Conservation (phyloP, 805 yeast genomes). For the Suhomyces faveliae region DNA sequence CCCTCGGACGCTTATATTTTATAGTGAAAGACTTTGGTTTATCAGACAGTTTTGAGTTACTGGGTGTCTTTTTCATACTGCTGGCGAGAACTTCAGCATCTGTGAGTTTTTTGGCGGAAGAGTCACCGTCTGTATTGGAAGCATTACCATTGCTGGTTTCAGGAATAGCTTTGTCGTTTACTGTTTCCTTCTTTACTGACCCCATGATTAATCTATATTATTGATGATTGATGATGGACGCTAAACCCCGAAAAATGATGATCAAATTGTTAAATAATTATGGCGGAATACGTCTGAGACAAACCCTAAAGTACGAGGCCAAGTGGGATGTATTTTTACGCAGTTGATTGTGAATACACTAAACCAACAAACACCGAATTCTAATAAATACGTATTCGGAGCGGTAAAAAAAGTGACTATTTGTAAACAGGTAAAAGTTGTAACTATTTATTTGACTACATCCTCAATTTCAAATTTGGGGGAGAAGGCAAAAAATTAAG, state of each 20-base stretch:
- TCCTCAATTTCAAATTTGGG: neutral
- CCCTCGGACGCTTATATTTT: conserved; percentile 55
- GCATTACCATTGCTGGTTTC: neutral
- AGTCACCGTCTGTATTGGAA: neutral
- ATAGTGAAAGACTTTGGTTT: conserved; percentile 46
- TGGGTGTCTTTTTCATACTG: neutral
- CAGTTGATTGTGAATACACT: no score
- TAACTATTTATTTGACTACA: neutral
- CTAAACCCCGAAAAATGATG: neutral
- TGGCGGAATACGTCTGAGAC: neutral
- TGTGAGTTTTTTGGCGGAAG: conserved; percentile 1
- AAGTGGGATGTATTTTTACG: neutral
- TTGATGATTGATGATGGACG: neutral
- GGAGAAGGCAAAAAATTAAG: neutral
- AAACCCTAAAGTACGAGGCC: neutral
- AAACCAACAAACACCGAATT: neutral
- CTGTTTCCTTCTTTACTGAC: neutral
- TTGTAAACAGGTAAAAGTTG: neutral
- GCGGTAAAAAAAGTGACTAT: neutral
- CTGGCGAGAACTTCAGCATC: conserved; percentile 5
- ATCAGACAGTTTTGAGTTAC: conserved; percentile 10
- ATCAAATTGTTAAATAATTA: neutral
- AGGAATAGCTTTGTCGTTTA: neutral
- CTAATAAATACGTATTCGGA: neutral
- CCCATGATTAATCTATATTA: neutral